These are phyloP conservation scores for Solanum virginianum DNA, from an alignment of 257 asterid genomes.

Conservation along the genomic window DNA sequence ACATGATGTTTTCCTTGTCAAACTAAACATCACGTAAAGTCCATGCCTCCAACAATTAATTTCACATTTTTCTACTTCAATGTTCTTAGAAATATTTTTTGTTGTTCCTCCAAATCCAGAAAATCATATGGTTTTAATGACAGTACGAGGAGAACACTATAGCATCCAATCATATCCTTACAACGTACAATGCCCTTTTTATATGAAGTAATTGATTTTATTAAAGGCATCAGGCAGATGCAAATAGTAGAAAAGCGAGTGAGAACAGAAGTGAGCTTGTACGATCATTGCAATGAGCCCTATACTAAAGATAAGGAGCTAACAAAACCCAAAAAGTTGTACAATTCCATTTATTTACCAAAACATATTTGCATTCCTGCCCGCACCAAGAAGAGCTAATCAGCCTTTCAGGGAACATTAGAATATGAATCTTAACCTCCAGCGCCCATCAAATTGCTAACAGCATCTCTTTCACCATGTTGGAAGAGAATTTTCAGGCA, in stretches of 20 bases:
- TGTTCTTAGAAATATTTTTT: background rate
- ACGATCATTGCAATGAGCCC: background rate
- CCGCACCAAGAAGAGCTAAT: background rate
- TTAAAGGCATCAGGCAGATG: background rate
- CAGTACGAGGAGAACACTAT: background rate
- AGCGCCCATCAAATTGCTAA: background rate
- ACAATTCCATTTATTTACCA: background rate
- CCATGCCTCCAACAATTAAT: background rate
- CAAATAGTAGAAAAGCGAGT: background rate
- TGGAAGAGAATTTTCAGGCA: background rate
- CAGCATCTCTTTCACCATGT: background rate
- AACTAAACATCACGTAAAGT: background rate
- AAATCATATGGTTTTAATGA: background rate
- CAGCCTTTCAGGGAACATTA: background rate
- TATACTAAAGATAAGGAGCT: background rate
- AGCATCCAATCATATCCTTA: background rate
- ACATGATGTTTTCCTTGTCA: background rate
- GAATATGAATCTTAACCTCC: background rate
- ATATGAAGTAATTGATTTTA: background rate
- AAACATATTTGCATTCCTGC: background rate
- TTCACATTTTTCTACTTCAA: background rate
- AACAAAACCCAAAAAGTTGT: background rate
- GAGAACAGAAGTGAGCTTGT: background rate
- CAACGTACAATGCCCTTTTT: background rate
- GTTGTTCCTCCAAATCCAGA: background rate